phyloP scores from a whole-genome alignment of 345 rosid genomes.

The Mercurialis annua region DNA sequence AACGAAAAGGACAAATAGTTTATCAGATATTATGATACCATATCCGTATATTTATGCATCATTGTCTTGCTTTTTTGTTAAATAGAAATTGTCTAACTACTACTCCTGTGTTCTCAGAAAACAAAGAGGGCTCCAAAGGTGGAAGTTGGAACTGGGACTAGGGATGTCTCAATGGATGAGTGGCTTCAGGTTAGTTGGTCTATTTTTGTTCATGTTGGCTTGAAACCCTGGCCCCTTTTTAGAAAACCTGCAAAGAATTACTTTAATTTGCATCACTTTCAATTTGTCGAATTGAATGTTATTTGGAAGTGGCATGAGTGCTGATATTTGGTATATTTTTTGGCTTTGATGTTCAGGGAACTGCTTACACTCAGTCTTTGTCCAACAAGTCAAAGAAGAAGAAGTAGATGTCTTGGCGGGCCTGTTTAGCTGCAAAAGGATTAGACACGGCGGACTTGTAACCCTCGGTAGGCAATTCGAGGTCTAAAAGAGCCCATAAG shows the following conservation, averaged over 20 bases:
- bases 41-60: background rate
- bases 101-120: conserved; percentile 44
- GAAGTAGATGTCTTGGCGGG: conserved; percentile 41
- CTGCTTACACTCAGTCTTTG: conserved; percentile 49
- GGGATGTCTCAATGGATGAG: conserved; percentile 77
- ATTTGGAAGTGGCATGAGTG: background rate
- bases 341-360: conserved; percentile 49
- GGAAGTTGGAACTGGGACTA: conserved; percentile 73
- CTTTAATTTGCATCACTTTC: background rate
- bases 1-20: background rate
- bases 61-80: background rate
- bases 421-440: conserved; percentile 13
- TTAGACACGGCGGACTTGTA: conserved; percentile 25
- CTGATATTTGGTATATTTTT: background rate
- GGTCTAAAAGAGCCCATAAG: conserved; percentile 17
- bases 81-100: background rate
- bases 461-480: conserved; percentile 31
- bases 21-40: background rate
- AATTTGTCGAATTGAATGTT: background rate
- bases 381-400: conserved; percentile 77
- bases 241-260: background rate
- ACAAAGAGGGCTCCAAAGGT: conserved; percentile 74
- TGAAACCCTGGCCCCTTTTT: background rate
- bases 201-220: background rate
- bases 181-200: conserved; percentile 77